Conservation (phyloP, 2,329 filamentous ascomycete species). For the Thelonectria blattea region DNA sequence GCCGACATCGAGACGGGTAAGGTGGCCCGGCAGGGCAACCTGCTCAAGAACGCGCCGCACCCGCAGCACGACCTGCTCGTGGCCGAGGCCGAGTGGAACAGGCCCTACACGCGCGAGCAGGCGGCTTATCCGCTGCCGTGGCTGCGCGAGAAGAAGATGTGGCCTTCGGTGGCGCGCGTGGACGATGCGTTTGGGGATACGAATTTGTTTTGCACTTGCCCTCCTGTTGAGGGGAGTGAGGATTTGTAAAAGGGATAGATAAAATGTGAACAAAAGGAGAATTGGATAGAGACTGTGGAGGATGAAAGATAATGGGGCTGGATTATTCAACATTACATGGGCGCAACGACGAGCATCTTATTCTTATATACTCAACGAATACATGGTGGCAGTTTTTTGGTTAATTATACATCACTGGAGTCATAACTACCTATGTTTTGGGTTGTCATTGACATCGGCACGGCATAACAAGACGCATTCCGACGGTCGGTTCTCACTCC, state of each 20-base stretch:
- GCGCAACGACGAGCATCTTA: background rate
- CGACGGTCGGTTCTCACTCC: no score
- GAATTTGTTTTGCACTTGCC: constrained; percentile 95
- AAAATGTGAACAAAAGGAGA: constrained; percentile 7
- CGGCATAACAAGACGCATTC: no score
- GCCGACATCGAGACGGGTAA: constrained; percentile 81
- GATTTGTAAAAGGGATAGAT: constrained; percentile 24
- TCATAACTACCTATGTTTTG: no score
- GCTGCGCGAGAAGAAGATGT: constrained; percentile 95
- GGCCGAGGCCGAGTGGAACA: constrained; percentile 69
- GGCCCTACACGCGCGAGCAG: constrained; percentile 79
- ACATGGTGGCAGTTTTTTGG: background rate
- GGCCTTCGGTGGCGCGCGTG: constrained; percentile 84
- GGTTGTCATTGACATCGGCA: no score
- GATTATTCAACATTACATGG: constrained; percentile 12
- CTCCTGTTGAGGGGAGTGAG: constrained; percentile 73
- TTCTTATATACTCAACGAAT: background rate
- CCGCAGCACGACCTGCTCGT: constrained; percentile 79
- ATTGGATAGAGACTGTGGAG: constrained; percentile 17
- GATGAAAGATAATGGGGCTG: constrained; percentile 4
- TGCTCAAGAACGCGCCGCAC: constrained; percentile 90
- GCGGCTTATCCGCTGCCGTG: constrained; percentile 86
- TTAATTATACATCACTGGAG: no score
- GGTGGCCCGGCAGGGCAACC: constrained; percentile 76
- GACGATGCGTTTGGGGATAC: constrained; percentile 91